Base-by-base conservation (phyloP, 495 filamentous ascomycete genomes). In the Entonaema liquescens region DNA sequence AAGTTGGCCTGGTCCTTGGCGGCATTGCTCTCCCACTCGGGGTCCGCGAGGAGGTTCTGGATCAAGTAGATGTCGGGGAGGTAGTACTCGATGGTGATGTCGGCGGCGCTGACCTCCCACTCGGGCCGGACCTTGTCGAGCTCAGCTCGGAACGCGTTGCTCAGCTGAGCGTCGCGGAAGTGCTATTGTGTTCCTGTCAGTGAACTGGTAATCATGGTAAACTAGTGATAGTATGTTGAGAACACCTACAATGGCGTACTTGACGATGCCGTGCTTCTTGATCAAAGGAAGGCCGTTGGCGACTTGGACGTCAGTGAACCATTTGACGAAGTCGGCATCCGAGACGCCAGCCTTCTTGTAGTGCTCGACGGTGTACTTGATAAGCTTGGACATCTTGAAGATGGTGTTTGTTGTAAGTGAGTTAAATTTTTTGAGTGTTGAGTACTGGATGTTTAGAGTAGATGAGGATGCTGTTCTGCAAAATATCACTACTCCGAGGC, bases 331-430 rank as follows among this genome's bases (percentile, higher is more conserved):
- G 19, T 50, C 62, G 31, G 61, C 68, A n/a, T 65, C 55, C 3
- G 68, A 66, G 50, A 66, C 25, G 2, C 68, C 68, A 15, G 60
- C 57, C 36, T 65, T 65, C 31, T 62, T 57, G 62, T 66, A 64
- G 62, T 71, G 68, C 38, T 71, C 68, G 29, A 65, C 17, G 4
- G 62, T 62, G 38, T 71, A 71, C 55, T 71, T 71, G 57, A 71
- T 29, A 2, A 54, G 36, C 13, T 65, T 42, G 9, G 68, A 13
- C 68, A 71, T 71, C 28, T 11, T 50, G 29, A 44, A 36, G 36
- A n/a, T 65, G 12, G 53, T 29, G 33, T 13, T 64, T 52, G 28
- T 35, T 19, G 36, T 25, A 19, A 7, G n/a, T 44, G 8, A 50
- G 23, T 53, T 9, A 15, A 28, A 4, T 6, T 21, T 26, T 8